Percentiles rank a stretch among this genome's conserved stretches.
These are phyloP conservation scores for Saccharomycopsis capsularis DNA, from an alignment of 805 yeast genomes.

Conservation along the genomic window DNA sequence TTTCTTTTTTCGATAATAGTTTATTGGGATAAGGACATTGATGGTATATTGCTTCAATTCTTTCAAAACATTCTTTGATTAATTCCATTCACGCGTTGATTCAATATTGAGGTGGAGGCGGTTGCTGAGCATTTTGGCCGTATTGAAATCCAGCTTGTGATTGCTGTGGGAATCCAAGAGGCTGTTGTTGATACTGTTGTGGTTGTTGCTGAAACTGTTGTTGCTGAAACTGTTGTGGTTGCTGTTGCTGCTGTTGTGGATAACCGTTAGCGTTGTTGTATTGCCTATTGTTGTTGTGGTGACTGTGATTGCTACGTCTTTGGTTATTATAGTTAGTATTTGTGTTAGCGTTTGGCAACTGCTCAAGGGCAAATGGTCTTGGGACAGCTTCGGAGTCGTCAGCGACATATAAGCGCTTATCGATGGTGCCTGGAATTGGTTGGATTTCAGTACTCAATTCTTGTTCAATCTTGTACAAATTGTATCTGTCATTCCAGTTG, in stretches of 20 bases:
- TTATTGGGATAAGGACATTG: too few relatives aligned
- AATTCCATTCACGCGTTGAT: too few relatives aligned
- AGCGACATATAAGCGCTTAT: slow-evolving; percentile 81
- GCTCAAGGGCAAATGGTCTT: slow-evolving; percentile 77
- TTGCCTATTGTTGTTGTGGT: slow-evolving; percentile 24
- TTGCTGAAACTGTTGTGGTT: slow-evolving; percentile 21
- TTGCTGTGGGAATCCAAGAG: too few relatives aligned
- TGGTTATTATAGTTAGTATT: slow-evolving; percentile 36
- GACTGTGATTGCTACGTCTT: slow-evolving; percentile 23
- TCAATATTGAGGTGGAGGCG: too few relatives aligned
- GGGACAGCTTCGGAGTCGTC: slow-evolving; percentile 70
- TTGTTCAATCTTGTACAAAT: slow-evolving; percentile 89
- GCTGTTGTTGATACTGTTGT: too few relatives aligned
- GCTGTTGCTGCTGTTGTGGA: slow-evolving; percentile 29
- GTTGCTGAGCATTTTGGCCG: too few relatives aligned
- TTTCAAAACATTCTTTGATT: too few relatives aligned
- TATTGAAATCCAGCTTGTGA: too few relatives aligned
- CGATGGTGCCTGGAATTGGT: slow-evolving; percentile 93
- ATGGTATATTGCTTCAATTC: too few relatives aligned
- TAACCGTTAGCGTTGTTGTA: slow-evolving; percentile 23
- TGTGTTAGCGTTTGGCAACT: slow-evolving; percentile 36
- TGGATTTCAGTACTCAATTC: slow-evolving; percentile 96
- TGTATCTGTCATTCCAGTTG: slow-evolving; percentile 94
- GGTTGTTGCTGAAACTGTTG: slow-evolving; percentile 16
- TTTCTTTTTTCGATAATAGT: too few relatives aligned